Percentiles rank a stretch among this genome's conserved stretches.
phyloP scores from a whole-genome alignment of 495 filamentous ascomycete species.

The Paragyromitra xinjiangensis region DNA sequence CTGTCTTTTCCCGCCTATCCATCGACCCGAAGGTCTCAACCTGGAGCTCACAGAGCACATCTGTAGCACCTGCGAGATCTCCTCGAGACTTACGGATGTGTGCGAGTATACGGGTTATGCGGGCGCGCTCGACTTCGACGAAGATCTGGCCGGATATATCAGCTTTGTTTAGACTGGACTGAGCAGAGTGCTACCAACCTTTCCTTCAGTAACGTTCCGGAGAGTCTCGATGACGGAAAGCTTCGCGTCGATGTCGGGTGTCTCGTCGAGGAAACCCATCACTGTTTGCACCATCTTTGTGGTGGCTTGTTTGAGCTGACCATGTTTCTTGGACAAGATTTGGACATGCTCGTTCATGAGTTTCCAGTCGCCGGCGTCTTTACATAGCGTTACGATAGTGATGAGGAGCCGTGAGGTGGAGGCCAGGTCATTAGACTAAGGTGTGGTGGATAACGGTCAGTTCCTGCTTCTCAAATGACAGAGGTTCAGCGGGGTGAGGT shows the following conservation, averaged over 20 bases:
- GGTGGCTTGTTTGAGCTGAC: slow-evolving; percentile 97
- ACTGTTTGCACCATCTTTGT: slow-evolving; percentile 99
- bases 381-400: slow-evolving; percentile 90
- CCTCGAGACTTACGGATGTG: slow-evolving; percentile 96
- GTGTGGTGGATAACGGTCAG: slow-evolving; percentile 41
- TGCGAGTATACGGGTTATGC: slow-evolving; percentile 91
- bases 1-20: slow-evolving; percentile 94
- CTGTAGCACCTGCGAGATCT: slow-evolving; percentile 85
- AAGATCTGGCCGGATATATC: slow-evolving; percentile 73
- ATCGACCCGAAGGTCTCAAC: slow-evolving; percentile 99
- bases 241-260: slow-evolving; percentile 78
- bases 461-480: slow-evolving; percentile 5
- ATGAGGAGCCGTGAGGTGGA: slow-evolving; percentile 89
- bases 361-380: slow-evolving; percentile 88
- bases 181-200: slow-evolving; percentile 64
- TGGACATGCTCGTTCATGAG: slow-evolving; percentile 95
- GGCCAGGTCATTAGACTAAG: slow-evolving; percentile 88
- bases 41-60: slow-evolving; percentile 95
- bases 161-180: neutral
- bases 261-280: slow-evolving; percentile 87
- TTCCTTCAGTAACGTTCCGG: slow-evolving; percentile 96
- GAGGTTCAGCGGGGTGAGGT: neutral
- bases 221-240: slow-evolving; percentile 92
- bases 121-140: slow-evolving; percentile 96
- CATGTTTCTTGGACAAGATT: slow-evolving; percentile 97